These are phyloP conservation scores for Articulospora tetracladia DNA, from an alignment of 495 filamentous ascomycete species.

Conservation along the genomic window DNA sequence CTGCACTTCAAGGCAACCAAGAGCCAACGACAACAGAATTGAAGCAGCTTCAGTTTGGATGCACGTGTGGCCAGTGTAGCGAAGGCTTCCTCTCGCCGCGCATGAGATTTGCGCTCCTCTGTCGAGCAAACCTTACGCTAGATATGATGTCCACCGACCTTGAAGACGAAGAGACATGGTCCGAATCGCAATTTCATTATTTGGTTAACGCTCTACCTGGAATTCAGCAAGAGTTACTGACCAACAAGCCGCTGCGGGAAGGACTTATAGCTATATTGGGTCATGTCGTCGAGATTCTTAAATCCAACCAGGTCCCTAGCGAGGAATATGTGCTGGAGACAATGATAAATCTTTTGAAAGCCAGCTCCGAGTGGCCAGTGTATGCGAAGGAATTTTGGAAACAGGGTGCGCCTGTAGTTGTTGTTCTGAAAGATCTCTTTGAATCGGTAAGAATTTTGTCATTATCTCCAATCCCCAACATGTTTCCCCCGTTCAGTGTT, in stretches of 20 bases:
- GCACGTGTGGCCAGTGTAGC: too few species aligned
- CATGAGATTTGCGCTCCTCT: too few species aligned
- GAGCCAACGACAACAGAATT: too few species aligned
- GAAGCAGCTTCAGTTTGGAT: too few species aligned
- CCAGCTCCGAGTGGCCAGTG: slow-evolving; percentile 25
- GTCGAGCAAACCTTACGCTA: too few species aligned
- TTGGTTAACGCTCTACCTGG: slow-evolving; percentile 20
- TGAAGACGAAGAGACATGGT: too few species aligned
- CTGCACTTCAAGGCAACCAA: too few species aligned
- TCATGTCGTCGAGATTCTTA: not conserved
- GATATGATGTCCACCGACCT: too few species aligned
- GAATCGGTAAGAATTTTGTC: not conserved
- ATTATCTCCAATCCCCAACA: too few species aligned
- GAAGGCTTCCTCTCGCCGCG: too few species aligned
- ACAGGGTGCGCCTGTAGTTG: slow-evolving; percentile 18
- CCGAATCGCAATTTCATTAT: too few species aligned
- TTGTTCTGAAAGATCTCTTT: slow-evolving; percentile 28
- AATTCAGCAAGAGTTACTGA: slow-evolving; percentile 28
- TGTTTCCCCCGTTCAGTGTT: too few species aligned
- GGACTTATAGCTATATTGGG: slow-evolving; percentile 30
- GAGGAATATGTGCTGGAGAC: slow-evolving; percentile 21
- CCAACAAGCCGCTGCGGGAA: slow-evolving; percentile 29
- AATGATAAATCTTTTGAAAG: slow-evolving; percentile 22
- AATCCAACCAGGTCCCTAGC: slow-evolving; percentile 21
- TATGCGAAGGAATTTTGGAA: slow-evolving; percentile 7